Evolutionary conservation across 345 rosid species (phyloP).

Genomic region (Citropsis articulata): DNA sequence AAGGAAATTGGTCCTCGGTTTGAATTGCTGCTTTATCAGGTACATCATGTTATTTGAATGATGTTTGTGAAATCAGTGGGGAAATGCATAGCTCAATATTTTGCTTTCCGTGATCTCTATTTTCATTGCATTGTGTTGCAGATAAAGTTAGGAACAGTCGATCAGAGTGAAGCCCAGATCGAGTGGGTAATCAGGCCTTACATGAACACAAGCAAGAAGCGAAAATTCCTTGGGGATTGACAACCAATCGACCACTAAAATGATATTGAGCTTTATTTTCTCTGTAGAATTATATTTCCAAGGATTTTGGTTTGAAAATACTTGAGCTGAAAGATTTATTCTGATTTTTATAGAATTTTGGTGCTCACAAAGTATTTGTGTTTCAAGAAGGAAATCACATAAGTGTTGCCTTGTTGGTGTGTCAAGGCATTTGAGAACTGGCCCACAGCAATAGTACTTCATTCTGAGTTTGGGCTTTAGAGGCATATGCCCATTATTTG

Average conservation of each 20-base stretch:
- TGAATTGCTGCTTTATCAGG: slow-evolving; percentile 86
- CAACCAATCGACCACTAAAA: too few species aligned
- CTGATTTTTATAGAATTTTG: background rate
- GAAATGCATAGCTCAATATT: background rate
- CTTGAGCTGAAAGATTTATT: background rate
- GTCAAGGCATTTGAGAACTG: too few species aligned
- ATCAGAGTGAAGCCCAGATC: slow-evolving; percentile 75
- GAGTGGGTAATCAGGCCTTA: slow-evolving; percentile 85
- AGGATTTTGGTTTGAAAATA: background rate
- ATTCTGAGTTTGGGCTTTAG: too few species aligned
- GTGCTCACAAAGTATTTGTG: background rate
- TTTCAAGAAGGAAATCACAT: too few species aligned
- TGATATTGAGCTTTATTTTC: background rate
- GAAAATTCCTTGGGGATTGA: slow-evolving; percentile 64
- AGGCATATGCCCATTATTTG: too few species aligned
- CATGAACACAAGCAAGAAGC: slow-evolving; percentile 80
- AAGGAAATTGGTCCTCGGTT: slow-evolving; percentile 90
- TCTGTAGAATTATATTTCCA: background rate
- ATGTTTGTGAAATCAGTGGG: background rate
- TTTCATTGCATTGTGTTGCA: slow-evolving; percentile 23
- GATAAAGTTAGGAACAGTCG: slow-evolving; percentile 81
- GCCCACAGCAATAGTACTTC: too few species aligned
- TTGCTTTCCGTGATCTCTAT: background rate
- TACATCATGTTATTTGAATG: slow-evolving; percentile 10
- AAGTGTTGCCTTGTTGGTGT: too few species aligned